Conservation (phyloP, 306 rosid species). For the Herpetospermum pedunculosum region DNA sequence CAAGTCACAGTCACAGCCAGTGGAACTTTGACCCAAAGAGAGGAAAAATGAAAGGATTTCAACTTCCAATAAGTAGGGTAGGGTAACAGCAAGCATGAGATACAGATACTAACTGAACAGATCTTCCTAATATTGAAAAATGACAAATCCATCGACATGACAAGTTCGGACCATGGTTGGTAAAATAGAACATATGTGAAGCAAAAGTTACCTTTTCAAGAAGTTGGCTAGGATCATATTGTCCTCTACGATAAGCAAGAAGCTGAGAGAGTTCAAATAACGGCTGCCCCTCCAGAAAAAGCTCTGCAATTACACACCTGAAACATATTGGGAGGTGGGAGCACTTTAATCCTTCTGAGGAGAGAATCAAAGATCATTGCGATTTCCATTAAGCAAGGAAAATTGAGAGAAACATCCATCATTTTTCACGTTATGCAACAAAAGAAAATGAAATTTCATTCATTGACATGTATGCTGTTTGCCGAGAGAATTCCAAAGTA, state of each 20-base stretch:
- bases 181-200: neutral
- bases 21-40: neutral
- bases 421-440: neutral
- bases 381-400: neutral
- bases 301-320: constrained; percentile 98
- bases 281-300: constrained; percentile 97
- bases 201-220: constrained; percentile 67
- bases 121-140: neutral
- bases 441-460: neutral
- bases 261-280: constrained; percentile 91
- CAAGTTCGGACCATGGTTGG: neutral
- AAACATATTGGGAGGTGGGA: constrained; percentile 17
- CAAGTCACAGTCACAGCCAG: neutral
- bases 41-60: neutral
- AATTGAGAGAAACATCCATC: neutral
- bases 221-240: constrained; percentile 79
- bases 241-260: constrained; percentile 98
- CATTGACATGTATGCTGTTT: neutral
- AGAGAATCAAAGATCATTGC: neutral
- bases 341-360: neutral
- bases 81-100: neutral
- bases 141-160: neutral
- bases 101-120: neutral
- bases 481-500: neutral
- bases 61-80: neutral